Percentiles rank a stretch among this genome's conserved stretches.
phyloP scores from a whole-genome alignment of 2,329 filamentous ascomycete species.

The Botrytis aclada region DNA sequence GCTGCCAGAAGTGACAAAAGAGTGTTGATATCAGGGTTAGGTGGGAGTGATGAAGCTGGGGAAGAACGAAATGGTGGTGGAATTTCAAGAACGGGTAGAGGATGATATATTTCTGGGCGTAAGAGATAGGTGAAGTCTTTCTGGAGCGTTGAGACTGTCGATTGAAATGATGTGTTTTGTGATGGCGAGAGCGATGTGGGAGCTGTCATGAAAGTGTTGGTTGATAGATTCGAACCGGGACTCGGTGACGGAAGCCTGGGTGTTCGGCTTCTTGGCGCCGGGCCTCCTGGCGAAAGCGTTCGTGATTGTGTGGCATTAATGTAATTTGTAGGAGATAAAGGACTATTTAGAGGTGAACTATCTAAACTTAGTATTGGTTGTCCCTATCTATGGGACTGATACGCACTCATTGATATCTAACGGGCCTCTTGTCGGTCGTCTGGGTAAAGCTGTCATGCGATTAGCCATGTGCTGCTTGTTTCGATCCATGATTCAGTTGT shows the following conservation, averaged over 20 bases:
- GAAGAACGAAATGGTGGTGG: slow-evolving; percentile 67
- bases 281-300: slow-evolving; percentile 3
- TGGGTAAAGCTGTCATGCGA: slow-evolving; percentile 41
- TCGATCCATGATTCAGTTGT: not conserved
- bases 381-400: slow-evolving; percentile 6
- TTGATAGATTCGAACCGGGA: slow-evolving; percentile 32
- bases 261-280: slow-evolving; percentile 11
- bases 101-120: slow-evolving; percentile 78
- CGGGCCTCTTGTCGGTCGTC: slow-evolving; percentile 73
- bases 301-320: slow-evolving; percentile 17
- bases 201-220: slow-evolving; percentile 31
- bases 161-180: slow-evolving; percentile 33
- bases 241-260: slow-evolving; percentile 32
- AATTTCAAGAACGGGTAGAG: slow-evolving; percentile 62
- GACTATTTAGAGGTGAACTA: slow-evolving; percentile 23
- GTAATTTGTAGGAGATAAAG: slow-evolving; percentile 17
- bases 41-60: slow-evolving; percentile 49
- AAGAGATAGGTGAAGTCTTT: slow-evolving; percentile 81
- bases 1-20: slow-evolving; percentile 64
- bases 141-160: slow-evolving; percentile 41
- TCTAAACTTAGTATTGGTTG: slow-evolving; percentile 11
- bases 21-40: slow-evolving; percentile 55
- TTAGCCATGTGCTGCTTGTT: not conserved
- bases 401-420: slow-evolving; percentile 73
- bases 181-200: slow-evolving; percentile 30